Base-by-base conservation (phyloP, 495 filamentous ascomycete genomes). In the Aspergillus homomorphus region DNA sequence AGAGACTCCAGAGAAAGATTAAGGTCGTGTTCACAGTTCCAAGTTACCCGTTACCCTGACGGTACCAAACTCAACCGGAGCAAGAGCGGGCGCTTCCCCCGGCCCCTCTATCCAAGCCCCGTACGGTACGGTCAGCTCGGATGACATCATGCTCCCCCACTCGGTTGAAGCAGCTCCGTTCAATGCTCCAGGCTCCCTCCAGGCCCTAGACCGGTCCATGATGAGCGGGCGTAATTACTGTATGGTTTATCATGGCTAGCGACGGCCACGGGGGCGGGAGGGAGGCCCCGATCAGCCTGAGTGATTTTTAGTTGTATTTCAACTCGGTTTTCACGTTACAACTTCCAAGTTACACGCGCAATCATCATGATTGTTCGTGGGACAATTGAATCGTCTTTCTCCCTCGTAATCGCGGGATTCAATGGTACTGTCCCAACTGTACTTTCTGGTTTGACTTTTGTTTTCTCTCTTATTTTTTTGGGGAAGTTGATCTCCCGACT, bases 181-280 rank as follows among this genome's bases (percentile, higher is more conserved):
- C n/a, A n/a, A n/a, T n/a, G n/a, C n/a, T n/a, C n/a, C n/a, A n/a
- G n/a, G n/a, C n/a, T n/a, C 18, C 16, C 54, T 8, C 20, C 23
- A 64, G 51, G 64, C 60, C 64, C 62, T 66, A 71, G 69, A 71
- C 69, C 69, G 66, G 69, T 71, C 69, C 55, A 71, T 67, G 42
- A 30, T 21, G 21, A 15, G 46, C 19, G 30, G 48, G 43, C 51
- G 59, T 57, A 57, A 54, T 62, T 38, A 58, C 60, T 18, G 60
- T 62, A 62, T 58, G 51, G 60, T 62, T 55, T 10, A 10, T 5
- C 7, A 5, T 38, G 33, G 33, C 33, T 38, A 38, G 8, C 33
- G 33, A 58, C 51, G 50, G 30, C 54, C 33, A 61, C 54, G 53
- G 45, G 43, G 53, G 28, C 20, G 52, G 18, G 45, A 57, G 52